These are phyloP conservation scores for Nothopassalora personata DNA, from an alignment of 2,329 filamentous ascomycete genomes.

Conservation along the genomic window DNA sequence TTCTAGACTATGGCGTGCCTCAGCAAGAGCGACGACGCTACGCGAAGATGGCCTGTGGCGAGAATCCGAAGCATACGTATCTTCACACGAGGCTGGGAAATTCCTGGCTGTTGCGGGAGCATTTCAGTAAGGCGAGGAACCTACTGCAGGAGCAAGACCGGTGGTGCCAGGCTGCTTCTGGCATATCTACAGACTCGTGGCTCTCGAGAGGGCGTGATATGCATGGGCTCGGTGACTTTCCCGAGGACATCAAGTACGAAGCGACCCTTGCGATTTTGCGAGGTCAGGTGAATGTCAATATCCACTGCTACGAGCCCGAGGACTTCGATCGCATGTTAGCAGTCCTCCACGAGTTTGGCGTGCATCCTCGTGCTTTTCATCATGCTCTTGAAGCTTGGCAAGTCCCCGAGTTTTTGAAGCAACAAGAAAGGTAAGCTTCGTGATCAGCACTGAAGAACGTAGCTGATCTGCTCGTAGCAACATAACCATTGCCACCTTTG, in stretches of 20 bases:
- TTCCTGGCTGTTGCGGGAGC: background rate
- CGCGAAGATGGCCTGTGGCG: constrained; percentile 1
- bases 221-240: background rate
- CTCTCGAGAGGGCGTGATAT: too few relatives aligned
- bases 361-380: background rate
- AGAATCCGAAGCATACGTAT: constrained; percentile 1
- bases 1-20: background rate
- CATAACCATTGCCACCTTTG: constrained; percentile 2
- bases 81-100: constrained; percentile 1
- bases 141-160: background rate
- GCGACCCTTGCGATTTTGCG: background rate
- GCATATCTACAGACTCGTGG: background rate
- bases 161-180: background rate
- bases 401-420: background rate
- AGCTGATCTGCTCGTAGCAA: background rate
- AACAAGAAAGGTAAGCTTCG: background rate
- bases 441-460: background rate
- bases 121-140: background rate
- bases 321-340: constrained; percentile 2
- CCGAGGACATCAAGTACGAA: background rate
- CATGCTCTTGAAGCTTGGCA: constrained; percentile 2
- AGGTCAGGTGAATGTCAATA: constrained; percentile 3
- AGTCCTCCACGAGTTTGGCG: constrained; percentile 1
- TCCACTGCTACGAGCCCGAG: constrained; percentile 2
- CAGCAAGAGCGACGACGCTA: background rate